A percentile compares a stretch with the other conserved stretches of the same genome.
Conservation (phyloP, 129 eudicot species). For the Sambucus nigra region DNA sequence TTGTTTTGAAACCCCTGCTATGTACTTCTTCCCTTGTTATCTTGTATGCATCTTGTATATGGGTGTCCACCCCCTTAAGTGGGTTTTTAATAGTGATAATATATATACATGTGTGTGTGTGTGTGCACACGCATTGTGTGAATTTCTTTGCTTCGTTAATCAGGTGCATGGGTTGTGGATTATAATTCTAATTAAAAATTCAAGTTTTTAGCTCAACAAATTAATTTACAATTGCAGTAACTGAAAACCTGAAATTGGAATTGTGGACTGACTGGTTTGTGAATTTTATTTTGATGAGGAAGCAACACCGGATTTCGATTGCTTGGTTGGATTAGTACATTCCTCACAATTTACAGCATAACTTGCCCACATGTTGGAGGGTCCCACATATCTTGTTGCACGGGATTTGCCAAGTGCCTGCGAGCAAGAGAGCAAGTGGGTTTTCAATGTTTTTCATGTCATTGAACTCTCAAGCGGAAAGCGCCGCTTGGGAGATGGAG, state of each 20-base stretch:
- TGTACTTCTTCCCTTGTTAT: too few species aligned
- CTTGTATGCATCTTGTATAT: too few species aligned
- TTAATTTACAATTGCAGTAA: conserved; percentile 1
- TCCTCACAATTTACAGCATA: neutral
- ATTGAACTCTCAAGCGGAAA: conserved; percentile 31
- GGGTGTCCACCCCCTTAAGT: too few species aligned
- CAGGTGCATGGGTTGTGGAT: conserved; percentile 4
- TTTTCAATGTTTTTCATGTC: conserved; percentile 28
- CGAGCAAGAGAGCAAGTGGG: conserved; percentile 45
- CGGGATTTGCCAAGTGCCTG: conserved; percentile 42
- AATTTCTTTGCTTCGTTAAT: neutral
- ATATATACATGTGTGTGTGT: too few species aligned
- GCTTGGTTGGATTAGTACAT: neutral
- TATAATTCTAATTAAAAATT: conserved; percentile 6
- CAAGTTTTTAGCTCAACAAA: neutral
- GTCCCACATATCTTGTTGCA: conserved; percentile 37
- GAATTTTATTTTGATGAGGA: conserved; percentile 1
- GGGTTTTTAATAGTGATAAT: too few species aligned
- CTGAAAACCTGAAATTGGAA: conserved; percentile 1
- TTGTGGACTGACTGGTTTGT: conserved; percentile 3
- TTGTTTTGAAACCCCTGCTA: too few species aligned
- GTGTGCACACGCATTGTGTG: too few species aligned
- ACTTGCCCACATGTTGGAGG: conserved; percentile 36
- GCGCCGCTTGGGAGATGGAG: conserved; percentile 29
- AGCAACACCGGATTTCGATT: conserved; percentile 4